Evolutionary conservation across 257 asterid species (phyloP).

Genomic region (Anisodus tanguticus): DNA sequence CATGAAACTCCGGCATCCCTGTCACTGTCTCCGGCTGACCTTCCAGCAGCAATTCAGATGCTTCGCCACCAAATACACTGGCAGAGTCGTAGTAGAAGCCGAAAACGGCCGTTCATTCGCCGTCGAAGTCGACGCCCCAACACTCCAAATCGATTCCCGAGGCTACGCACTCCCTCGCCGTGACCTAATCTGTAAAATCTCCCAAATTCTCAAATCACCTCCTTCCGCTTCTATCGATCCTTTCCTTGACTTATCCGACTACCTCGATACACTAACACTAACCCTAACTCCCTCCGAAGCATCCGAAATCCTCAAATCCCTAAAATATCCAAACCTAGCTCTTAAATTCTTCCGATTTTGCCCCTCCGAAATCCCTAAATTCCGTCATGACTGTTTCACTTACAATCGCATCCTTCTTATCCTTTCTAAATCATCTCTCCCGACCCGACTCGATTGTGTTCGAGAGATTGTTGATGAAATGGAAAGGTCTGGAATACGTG

Average conservation of each 20-base stretch:
- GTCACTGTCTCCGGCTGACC: slow-evolving; percentile 35
- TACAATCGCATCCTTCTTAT: slow-evolving; percentile 74
- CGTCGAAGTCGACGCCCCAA: slow-evolving; percentile 64
- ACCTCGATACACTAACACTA: slow-evolving; percentile 49
- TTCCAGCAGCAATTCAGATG: slow-evolving; percentile 43
- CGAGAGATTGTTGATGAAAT: slow-evolving; percentile 50
- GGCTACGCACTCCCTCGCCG: slow-evolving; percentile 96
- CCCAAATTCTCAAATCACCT: slow-evolving; percentile 63
- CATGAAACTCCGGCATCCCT: neutral
- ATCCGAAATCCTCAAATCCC: slow-evolving; percentile 77
- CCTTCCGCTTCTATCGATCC: slow-evolving; percentile 58
- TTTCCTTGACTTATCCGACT: slow-evolving; percentile 69
- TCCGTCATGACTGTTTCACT: slow-evolving; percentile 80
- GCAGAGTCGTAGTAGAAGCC: slow-evolving; percentile 59
- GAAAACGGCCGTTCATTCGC: slow-evolving; percentile 69
- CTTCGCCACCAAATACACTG: slow-evolving; percentile 86
- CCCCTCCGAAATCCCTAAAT: slow-evolving; percentile 59
- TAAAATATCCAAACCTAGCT: slow-evolving; percentile 70
- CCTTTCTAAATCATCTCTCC: slow-evolving; percentile 60
- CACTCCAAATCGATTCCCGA: slow-evolving; percentile 62
- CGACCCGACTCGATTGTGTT: slow-evolving; percentile 53
- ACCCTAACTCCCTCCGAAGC: slow-evolving; percentile 69
- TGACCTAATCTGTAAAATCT: slow-evolving; percentile 74
- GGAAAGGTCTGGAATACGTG: slow-evolving; percentile 43
- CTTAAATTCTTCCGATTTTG: slow-evolving; percentile 76